These are phyloP conservation scores for Schizochytrium sp. DNA, from an alignment of 108 stramenopile genomes.

Conservation along the genomic window DNA sequence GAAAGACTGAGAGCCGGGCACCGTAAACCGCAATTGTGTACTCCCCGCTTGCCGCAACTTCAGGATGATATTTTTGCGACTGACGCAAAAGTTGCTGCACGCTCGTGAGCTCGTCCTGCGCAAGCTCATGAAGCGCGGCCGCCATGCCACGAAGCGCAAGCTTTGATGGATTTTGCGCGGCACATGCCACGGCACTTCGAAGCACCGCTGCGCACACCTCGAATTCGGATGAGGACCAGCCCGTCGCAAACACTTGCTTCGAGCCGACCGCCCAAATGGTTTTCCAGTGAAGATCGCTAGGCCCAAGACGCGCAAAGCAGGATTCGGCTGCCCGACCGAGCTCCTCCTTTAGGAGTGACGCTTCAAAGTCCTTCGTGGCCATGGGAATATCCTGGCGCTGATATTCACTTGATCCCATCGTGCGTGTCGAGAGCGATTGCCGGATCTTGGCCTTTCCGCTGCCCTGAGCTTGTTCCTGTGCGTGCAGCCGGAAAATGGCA, in stretches of 20 bases:
- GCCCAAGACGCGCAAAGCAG: neutral
- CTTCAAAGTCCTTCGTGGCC: neutral
- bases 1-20: neutral
- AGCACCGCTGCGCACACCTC: neutral
- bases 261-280: neutral
- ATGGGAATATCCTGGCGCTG: neutral
- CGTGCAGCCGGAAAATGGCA: neutral
- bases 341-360: neutral
- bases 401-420: neutral
- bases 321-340: neutral
- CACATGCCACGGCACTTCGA: neutral
- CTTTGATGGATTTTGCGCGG: neutral
- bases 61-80: neutral
- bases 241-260: neutral
- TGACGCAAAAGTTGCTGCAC: neutral
- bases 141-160: neutral
- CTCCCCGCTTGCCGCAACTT: neutral
- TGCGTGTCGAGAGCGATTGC: neutral
- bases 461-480: neutral
- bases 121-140: neutral
- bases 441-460: neutral
- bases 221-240: neutral
- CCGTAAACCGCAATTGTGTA: neutral
- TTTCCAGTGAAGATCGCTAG: neutral
- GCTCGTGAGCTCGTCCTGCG: neutral